phyloP scores from a whole-genome alignment of 2,329 filamentous ascomycete genomes.

The Pseudogymnoascus sp. region DNA sequence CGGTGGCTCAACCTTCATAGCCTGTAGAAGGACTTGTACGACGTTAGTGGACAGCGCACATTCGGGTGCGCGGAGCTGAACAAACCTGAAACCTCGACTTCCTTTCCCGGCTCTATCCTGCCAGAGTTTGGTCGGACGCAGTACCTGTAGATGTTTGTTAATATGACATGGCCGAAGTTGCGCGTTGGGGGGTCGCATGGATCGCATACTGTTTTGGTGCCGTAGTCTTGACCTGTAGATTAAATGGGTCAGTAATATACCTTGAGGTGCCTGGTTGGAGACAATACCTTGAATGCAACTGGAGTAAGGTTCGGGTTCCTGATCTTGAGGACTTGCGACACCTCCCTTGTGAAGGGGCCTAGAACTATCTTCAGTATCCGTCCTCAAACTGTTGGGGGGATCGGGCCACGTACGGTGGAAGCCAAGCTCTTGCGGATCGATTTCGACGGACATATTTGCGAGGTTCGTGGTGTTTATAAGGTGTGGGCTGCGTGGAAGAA shows the following conservation, averaged over 20 bases:
- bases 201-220: slow-evolving; percentile 87
- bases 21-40: slow-evolving; percentile 75
- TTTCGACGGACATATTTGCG: slow-evolving; percentile 51
- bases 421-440: slow-evolving; percentile 82
- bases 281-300: slow-evolving; percentile 61
- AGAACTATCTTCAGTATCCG: slow-evolving; percentile 22
- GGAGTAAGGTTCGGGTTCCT: slow-evolving; percentile 55
- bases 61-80: slow-evolving; percentile 8
- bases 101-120: slow-evolving; percentile 80
- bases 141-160: slow-evolving; percentile 55
- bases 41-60: slow-evolving; percentile 20
- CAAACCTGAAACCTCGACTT: slow-evolving; percentile 88
- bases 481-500: neutral
- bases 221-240: slow-evolving; percentile 85
- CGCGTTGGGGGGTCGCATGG: slow-evolving; percentile 15
- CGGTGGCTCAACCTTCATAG: slow-evolving; percentile 92
- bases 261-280: slow-evolving; percentile 4
- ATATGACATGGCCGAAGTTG: slow-evolving; percentile 15
- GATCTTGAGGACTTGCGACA: slow-evolving; percentile 56
- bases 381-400: slow-evolving; percentile 8
- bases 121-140: slow-evolving; percentile 96
- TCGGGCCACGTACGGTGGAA: slow-evolving; percentile 68
- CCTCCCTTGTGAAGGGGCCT: slow-evolving; percentile 62
- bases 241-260: slow-evolving; percentile 22
- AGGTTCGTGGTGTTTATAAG: neutral